Evolutionary conservation across 768 basidiomycete genomes (phyloP), one percentile per base, ranked within the genome.

Genomic region (Rubroboletus satanas): DNA sequence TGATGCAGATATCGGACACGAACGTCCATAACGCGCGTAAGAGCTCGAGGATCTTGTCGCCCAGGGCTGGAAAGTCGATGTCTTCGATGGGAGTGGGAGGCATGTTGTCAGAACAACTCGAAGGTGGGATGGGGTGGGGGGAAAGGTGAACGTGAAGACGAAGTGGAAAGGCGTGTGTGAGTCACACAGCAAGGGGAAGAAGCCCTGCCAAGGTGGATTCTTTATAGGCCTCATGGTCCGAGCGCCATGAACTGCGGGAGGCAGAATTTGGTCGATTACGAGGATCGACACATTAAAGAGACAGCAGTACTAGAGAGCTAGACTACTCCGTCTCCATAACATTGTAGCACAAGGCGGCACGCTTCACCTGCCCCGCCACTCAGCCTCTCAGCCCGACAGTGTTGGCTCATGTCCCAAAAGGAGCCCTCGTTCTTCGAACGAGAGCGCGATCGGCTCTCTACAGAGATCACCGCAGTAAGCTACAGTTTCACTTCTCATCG

Each of bases 391-490:
- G 5, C 3, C 29, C 26, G 17, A 35, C 21, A 2, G 21, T 15
- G 3, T 5, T 45, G 12, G 8, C 17, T 49, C 47, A 59, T 71
- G 69, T 71, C 67, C 7, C 69, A 71, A 50, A 55, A 51, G 51
- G 84, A 84, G 26, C 63, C 69, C 2, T 70, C 82, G 0, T 92
- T 88, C 71, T 93, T 93, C 54, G 88, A 92, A 36, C 80, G 80
- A 56, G 91, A 94, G 63, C 83, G 90, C 58, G 86, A 92, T 54
- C 79, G 80, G 50, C 77, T 94, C 38, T 76, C 87, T 7, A 73
- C 78, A 46, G 90, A 93, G 56, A 90, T 93, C 55, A 84, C 85
- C 26, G 73, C 81, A 26, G 91, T 93, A 64, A 65, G 78, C 5
- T 18, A 32, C 33, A 11, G n/a, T 38, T 7, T 39, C 32, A n/a